These are phyloP conservation scores for Yamadazyma sp. DNA, from an alignment of 805 yeast species.

Conservation along the genomic window DNA sequence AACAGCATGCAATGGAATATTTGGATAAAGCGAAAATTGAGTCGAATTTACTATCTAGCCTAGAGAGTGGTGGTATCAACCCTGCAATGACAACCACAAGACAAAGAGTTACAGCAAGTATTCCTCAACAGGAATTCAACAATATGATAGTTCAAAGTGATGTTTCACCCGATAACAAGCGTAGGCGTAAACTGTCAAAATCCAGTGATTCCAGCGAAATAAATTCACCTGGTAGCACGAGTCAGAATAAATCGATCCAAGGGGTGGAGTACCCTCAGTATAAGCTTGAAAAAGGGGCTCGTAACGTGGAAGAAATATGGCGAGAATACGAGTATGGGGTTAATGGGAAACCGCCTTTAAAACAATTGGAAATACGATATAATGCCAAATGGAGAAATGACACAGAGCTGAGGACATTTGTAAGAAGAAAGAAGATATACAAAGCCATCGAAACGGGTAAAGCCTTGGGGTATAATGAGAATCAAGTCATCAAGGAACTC, in stretches of 20 bases:
- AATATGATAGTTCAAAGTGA: slow-evolving; percentile 1
- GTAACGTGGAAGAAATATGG: slow-evolving; percentile 53
- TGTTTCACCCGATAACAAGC: slow-evolving; percentile 3
- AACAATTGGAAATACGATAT: slow-evolving; percentile 47
- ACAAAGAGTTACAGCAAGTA: neutral
- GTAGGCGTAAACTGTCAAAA: slow-evolving; percentile 11
- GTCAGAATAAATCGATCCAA: slow-evolving; percentile 2
- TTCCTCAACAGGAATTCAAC: slow-evolving; percentile 1
- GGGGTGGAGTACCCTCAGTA: slow-evolving; percentile 22
- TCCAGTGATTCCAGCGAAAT: neutral
- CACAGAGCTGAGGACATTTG: slow-evolving; percentile 53
- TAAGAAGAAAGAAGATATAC: slow-evolving; percentile 53
- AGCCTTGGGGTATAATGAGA: slow-evolving; percentile 43
- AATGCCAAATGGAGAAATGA: slow-evolving; percentile 58
- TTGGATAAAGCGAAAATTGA: slow-evolving; percentile 4
- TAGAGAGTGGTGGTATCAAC: neutral
- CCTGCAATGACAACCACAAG: slow-evolving; percentile 1
- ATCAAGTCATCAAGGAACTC: slow-evolving; percentile 44
- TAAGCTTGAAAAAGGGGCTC: slow-evolving; percentile 27
- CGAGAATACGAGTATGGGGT: slow-evolving; percentile 54
- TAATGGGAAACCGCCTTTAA: slow-evolving; percentile 52
- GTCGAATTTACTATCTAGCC: neutral
- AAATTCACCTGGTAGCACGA: slow-evolving; percentile 4
- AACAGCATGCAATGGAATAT: neutral
- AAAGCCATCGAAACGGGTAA: slow-evolving; percentile 54